phyloP scores from a whole-genome alignment of 805 yeast species.

The Metschnikowia santaceciliae region DNA sequence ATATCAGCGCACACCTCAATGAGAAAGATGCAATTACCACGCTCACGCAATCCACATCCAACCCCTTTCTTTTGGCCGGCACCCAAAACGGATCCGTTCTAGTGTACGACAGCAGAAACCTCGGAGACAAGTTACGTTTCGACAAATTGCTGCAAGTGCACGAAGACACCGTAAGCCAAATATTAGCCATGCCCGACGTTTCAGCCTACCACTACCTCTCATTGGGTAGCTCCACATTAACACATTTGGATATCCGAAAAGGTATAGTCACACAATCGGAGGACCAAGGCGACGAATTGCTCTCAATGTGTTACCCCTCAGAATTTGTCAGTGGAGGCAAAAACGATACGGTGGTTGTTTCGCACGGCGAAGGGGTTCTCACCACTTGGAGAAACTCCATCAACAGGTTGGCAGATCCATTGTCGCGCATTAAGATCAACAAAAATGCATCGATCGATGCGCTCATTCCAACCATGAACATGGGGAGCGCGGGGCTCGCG shows the following conservation, averaged over 20 bases:
- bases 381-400: constrained; percentile 79
- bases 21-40: constrained; percentile 38
- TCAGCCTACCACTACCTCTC: constrained; percentile 78
- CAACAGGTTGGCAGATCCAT: constrained; percentile 72
- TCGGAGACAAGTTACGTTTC: constrained; percentile 41
- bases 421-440: constrained; percentile 66
- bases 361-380: constrained; percentile 87
- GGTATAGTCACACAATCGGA: constrained; percentile 66
- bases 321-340: constrained; percentile 47
- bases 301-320: constrained; percentile 62
- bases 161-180: constrained; percentile 73
- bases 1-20: constrained; percentile 19
- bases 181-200: constrained; percentile 63
- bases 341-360: constrained; percentile 66
- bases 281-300: constrained; percentile 90
- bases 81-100: constrained; percentile 66
- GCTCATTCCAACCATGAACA: constrained; percentile 53
- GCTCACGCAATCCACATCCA: constrained; percentile 42
- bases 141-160: constrained; percentile 50
- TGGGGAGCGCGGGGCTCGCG: constrained; percentile 42
- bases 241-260: constrained; percentile 75
- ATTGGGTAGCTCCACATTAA: constrained; percentile 76
- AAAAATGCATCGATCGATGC: constrained; percentile 74
- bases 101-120: constrained; percentile 56
- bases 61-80: constrained; percentile 53